Percentiles rank a stretch among this genome's conserved stretches.
Evolutionary conservation across 768 basidiomycete genomes (phyloP).

Genomic region (Termitomyces sp.): DNA sequence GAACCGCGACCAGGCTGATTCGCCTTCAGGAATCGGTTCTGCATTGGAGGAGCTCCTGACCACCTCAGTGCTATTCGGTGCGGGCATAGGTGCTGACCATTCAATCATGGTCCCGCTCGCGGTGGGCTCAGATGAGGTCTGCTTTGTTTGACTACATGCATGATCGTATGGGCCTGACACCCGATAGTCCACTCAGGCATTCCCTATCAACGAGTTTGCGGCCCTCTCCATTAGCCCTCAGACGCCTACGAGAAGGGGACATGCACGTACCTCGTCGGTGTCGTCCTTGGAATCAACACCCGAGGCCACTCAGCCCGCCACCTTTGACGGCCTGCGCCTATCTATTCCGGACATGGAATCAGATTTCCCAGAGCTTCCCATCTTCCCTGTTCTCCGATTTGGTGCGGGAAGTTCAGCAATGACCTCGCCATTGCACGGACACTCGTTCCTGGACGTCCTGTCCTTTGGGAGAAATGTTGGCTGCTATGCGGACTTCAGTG

Average conservation of each 20-base stretch:
- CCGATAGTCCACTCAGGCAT: constrained; percentile 17
- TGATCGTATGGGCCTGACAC: constrained; percentile 9
- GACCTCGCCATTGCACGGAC: constrained; percentile 8
- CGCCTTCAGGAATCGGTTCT: constrained; percentile 16
- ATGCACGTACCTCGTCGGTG: constrained; percentile 40
- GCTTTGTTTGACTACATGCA: not conserved
- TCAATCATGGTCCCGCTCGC: constrained; percentile 28
- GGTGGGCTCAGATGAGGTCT: constrained; percentile 31
- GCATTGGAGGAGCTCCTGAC: constrained; percentile 14
- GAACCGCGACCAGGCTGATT: constrained; percentile 32
- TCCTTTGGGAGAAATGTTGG: constrained; percentile 11
- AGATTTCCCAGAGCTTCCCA: constrained; percentile 8
- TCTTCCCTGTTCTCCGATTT: constrained; percentile 5
- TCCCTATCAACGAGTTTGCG: constrained; percentile 43
- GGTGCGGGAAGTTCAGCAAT: constrained; percentile 6
- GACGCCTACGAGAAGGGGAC: constrained; percentile 40
- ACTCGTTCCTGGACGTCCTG: constrained; percentile 9
- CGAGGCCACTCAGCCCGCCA: constrained; percentile 31
- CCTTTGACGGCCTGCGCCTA: constrained; percentile 33
- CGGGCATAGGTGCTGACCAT: constrained; percentile 34
- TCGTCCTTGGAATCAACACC: constrained; percentile 59
- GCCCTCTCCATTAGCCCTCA: constrained; percentile 52
- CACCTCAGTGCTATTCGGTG: constrained; percentile 27
- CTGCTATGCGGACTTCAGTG: constrained; percentile 21
- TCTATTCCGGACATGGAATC: constrained; percentile 25